These are phyloP conservation scores for Ammopiptanthus mongolicus DNA, from an alignment of 306 rosid genomes.

Conservation along the genomic window DNA sequence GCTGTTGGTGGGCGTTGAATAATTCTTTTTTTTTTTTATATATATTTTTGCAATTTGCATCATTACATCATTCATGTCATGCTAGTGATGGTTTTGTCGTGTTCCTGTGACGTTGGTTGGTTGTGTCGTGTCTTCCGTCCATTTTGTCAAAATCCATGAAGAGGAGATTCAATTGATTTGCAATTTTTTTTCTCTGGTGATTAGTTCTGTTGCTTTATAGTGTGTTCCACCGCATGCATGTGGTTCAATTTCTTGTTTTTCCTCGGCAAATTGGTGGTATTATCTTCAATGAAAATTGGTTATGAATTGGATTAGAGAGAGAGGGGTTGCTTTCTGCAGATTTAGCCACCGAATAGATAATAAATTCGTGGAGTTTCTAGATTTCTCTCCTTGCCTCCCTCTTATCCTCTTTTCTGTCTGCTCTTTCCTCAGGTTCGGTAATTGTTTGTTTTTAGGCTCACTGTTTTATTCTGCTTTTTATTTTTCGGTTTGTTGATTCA, in stretches of 20 bases:
- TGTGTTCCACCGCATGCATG: neutral
- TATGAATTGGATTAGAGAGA: constrained; percentile 10
- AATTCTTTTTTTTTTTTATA: neutral
- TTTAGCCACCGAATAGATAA: constrained; percentile 21
- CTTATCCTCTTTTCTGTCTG: constrained; percentile 30
- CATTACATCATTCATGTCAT: neutral
- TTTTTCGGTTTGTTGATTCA: neutral
- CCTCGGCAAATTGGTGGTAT: neutral
- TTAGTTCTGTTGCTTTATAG: constrained; percentile 2
- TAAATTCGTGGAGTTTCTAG: constrained; percentile 30
- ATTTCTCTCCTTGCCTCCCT: constrained; percentile 19
- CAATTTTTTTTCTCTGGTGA: neutral
- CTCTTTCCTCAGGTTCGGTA: constrained; percentile 11
- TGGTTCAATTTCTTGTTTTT: neutral
- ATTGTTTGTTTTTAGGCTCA: constrained; percentile 3
- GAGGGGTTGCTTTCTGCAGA: constrained; percentile 12
- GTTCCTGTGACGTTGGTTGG: constrained; percentile 18
- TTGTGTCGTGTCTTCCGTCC: constrained; percentile 36
- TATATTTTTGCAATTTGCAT: constrained; percentile 18
- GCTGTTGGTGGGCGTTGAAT: neutral
- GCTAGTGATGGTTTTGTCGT: constrained; percentile 25
- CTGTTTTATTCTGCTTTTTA: neutral
- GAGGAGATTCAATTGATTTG: constrained; percentile 6
- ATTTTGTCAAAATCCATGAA: constrained; percentile 18
- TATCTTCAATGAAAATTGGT: neutral